Evolutionary conservation across 768 basidiomycete genomes (phyloP).

Genomic region (Lactarius tabidus): DNA sequence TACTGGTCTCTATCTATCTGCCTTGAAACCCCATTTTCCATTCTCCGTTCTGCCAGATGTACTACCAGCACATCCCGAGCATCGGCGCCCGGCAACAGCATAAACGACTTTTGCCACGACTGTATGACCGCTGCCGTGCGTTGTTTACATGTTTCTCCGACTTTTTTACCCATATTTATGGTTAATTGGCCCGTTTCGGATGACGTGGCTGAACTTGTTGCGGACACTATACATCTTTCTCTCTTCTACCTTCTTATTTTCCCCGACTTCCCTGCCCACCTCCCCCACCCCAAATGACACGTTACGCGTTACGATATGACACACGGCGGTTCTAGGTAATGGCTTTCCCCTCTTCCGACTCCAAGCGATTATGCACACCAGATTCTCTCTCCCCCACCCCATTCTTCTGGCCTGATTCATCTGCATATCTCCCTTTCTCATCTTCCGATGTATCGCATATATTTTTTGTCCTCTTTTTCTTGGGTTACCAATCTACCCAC

Average conservation of each 20-base stretch:
- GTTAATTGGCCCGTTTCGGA: slow-evolving; percentile 13
- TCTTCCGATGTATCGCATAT: slow-evolving; percentile 14
- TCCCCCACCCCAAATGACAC: not conserved
- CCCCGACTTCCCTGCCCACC: not conserved
- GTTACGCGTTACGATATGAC: slow-evolving; percentile 13
- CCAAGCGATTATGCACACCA: not conserved
- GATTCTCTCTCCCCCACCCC: not conserved
- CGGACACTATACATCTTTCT: slow-evolving; percentile 13
- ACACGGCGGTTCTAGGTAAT: slow-evolving; percentile 5
- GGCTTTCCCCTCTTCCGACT: not conserved
- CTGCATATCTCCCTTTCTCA: not conserved
- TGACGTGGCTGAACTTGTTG: slow-evolving; percentile 21
- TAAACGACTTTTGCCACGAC: slow-evolving; percentile 20
- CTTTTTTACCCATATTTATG: slow-evolving; percentile 18
- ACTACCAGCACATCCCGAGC: slow-evolving; percentile 5
- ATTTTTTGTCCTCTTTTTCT: not conserved
- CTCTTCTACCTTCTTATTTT: not conserved
- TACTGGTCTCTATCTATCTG: not conserved
- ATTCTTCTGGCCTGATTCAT: slow-evolving; percentile 3
- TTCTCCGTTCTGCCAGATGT: slow-evolving; percentile 9
- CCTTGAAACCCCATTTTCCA: not conserved
- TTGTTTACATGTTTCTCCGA: not conserved
- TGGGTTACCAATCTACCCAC: slow-evolving; percentile 1
- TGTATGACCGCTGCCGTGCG: slow-evolving; percentile 16
- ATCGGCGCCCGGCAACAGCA: slow-evolving; percentile 8